These are phyloP conservation scores for Prunus armeniaca DNA, from an alignment of 306 rosid species.

Conservation along the genomic window DNA sequence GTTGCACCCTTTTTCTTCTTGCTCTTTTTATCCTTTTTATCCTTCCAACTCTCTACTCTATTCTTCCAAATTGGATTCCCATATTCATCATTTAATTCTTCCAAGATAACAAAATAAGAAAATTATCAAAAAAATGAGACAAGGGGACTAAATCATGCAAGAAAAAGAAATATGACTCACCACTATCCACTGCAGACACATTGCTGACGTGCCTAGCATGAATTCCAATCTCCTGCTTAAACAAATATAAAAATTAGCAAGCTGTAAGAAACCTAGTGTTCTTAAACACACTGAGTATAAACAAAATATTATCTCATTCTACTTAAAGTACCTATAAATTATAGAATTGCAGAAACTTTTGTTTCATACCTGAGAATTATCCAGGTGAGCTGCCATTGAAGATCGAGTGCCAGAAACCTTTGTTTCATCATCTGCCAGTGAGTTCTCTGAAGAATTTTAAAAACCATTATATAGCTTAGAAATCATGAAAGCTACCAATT, in stretches of 20 bases:
- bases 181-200: slow-evolving; percentile 88
- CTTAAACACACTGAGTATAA: neutral
- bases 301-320: neutral
- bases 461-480: slow-evolving; percentile 1
- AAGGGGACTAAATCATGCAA: slow-evolving; percentile 6
- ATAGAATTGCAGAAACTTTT: neutral
- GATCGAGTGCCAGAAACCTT: slow-evolving; percentile 45
- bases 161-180: slow-evolving; percentile 39
- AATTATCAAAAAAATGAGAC: slow-evolving; percentile 7
- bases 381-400: slow-evolving; percentile 52
- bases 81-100: slow-evolving; percentile 71
- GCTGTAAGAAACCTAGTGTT: neutral
- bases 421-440: slow-evolving; percentile 35
- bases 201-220: slow-evolving; percentile 93
- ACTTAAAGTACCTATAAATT: neutral
- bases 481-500: neutral
- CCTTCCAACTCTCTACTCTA: slow-evolving; percentile 98
- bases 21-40: slow-evolving; percentile 80
- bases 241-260: slow-evolving; percentile 16
- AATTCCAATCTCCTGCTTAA: slow-evolving; percentile 72
- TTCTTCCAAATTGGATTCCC: slow-evolving; percentile 99
- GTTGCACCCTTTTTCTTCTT: slow-evolving; percentile 72
- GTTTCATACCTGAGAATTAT: slow-evolving; percentile 50
- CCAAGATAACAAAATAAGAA: slow-evolving; percentile 34
- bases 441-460: slow-evolving; percentile 41